Evolutionary conservation across 179 eudicot species (phyloP).

Genomic region (Silene coronaria): DNA sequence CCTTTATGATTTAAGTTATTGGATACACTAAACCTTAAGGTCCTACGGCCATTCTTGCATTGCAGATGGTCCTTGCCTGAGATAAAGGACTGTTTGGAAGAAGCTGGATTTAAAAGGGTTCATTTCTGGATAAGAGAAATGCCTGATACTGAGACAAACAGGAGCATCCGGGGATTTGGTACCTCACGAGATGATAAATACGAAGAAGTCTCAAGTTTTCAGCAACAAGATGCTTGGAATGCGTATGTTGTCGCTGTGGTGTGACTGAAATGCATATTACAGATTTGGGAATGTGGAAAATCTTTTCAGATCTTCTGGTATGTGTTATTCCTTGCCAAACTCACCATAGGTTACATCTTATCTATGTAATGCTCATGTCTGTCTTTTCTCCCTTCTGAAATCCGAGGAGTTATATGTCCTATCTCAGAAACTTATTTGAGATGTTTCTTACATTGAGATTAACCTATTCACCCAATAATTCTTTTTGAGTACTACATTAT

Average conservation of each 20-base stretch:
- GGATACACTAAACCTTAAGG: background rate
- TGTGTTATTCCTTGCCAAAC: slow-evolving; percentile 6
- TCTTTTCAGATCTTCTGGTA: slow-evolving; percentile 7
- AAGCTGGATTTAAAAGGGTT: slow-evolving; percentile 70
- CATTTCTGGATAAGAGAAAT: slow-evolving; percentile 88
- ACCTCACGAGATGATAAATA: slow-evolving; percentile 66
- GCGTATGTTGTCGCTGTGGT: slow-evolving; percentile 85
- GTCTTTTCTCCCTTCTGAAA: background rate
- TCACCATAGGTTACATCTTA: background rate
- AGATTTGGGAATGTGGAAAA: background rate
- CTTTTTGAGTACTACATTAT: no score
- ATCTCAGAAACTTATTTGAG: no score
- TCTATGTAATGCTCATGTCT: background rate
- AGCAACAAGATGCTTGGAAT: slow-evolving; percentile 90
- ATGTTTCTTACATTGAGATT: no score
- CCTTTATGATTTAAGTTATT: background rate
- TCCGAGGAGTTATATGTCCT: background rate
- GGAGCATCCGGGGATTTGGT: slow-evolving; percentile 57
- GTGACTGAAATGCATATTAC: slow-evolving; percentile 22
- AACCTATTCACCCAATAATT: no score
- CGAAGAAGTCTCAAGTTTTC: slow-evolving; percentile 76
- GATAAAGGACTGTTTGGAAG: slow-evolving; percentile 84
- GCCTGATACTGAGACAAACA: slow-evolving; percentile 67
- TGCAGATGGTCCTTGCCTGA: slow-evolving; percentile 94
- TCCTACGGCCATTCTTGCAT: background rate